Percentiles rank a stretch among this genome's conserved stretches.
Evolutionary conservation across 2,329 filamentous ascomycete species (phyloP).

Genomic region (Aspergillus fijiensis): DNA sequence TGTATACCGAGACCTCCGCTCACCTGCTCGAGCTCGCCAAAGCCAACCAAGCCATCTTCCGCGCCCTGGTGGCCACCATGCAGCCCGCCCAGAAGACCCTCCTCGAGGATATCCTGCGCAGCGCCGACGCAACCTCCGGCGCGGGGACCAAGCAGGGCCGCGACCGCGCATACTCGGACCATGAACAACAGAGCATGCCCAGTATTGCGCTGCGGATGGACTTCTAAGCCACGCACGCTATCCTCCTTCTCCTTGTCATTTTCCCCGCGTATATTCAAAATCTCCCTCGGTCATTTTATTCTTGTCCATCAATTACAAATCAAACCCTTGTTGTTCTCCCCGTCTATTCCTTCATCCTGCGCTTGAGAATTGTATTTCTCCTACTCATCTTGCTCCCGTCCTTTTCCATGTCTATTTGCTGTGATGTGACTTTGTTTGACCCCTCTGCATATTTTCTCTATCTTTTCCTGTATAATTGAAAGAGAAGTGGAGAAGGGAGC

Average conservation of each 20-base stretch:
- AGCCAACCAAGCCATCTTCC: conserved; percentile 70
- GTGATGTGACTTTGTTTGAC: background rate
- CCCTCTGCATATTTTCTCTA: background rate
- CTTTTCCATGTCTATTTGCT: background rate
- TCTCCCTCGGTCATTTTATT: background rate
- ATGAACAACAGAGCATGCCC: conserved; percentile 60
- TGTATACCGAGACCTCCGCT: conserved; percentile 71
- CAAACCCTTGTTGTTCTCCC: background rate
- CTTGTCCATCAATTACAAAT: background rate
- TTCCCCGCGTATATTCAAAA: background rate
- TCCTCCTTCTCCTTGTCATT: background rate
- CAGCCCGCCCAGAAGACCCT: conserved; percentile 68
- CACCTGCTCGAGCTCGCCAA: conserved; percentile 79
- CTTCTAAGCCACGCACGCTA: conserved; percentile 55
- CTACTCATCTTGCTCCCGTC: background rate
- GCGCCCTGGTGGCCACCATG: conserved; percentile 70
- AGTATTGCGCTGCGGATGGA: conserved; percentile 94
- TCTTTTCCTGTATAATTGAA: background rate
- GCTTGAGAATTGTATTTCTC: background rate
- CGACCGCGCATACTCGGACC: conserved; percentile 48
- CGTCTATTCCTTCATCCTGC: background rate
- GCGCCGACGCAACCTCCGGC: conserved; percentile 54
- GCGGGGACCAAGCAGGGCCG: conserved; percentile 36
- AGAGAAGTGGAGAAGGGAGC: background rate
- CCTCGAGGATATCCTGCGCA: conserved; percentile 74